Evolutionary conservation across 345 rosid genomes (phyloP), one percentile per base, ranked within the genome.

Genomic region (Gossypioides kirkii): DNA sequence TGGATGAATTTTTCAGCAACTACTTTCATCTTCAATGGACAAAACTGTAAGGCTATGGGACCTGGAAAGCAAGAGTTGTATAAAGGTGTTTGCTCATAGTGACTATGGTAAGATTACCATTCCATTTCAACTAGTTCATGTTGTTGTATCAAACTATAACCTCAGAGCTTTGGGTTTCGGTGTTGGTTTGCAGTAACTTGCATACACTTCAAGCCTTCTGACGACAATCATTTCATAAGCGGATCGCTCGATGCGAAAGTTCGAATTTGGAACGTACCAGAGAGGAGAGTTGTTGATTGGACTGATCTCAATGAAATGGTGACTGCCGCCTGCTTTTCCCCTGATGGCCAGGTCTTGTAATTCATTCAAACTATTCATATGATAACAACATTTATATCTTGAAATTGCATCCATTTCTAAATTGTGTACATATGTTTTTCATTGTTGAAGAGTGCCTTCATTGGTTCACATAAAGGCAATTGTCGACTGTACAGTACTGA

Each of bases 21-120:
- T 95, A 71, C 90, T 95, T 49, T 95, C 99, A 38, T 92, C 99
- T 78, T 95, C 98, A 36, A 95, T 90, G 96, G 99, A 95, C 85
- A 95, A 95, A 80, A 95, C 99, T 45, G 98, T 95, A 13, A 81
- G 98, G 72, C 78, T 95, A 66, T 92, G 98, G 99, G 96, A 92
- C 80, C 72, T 87, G 74, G 98, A 92, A 78, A 86, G 83, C 47
- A 86, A 82, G 78, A 90, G 86, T 74, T 95, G 98, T 70, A 70
- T 95, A 45, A 91, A 92, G 78, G 66, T 87, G 77, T 95, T 95
- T 78, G 94, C 98, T 6, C 99, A 95, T 77, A 95, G 87, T 82
- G 99, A 95, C 72, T 95, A 91, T 71, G 99, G 99, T 95, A 88
- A 25, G 58, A 59, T 3, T 72, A 13, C 22, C 17, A 8, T 52